Evolutionary conservation across 2,329 filamentous ascomycete genomes (phyloP), one percentile per base, ranked within the genome.

Genomic region (Hypoxylon sp.): DNA sequence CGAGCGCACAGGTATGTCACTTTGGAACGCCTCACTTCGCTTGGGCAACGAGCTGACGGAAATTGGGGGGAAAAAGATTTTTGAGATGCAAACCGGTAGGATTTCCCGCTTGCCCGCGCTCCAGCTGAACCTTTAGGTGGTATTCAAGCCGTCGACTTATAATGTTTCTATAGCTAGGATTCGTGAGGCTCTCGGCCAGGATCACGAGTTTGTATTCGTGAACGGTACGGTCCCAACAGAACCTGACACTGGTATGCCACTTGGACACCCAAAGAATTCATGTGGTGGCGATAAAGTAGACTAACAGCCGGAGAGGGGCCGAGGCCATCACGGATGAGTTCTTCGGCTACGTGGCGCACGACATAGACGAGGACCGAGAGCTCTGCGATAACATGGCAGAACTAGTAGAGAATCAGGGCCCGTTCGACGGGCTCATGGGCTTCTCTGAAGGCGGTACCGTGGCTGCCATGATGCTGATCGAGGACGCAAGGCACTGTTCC

Each of bases 361-460:
- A 59, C 33, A 43, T 62, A 21, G 51, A 51, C 11, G 57, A 70
- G 29, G 63, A 65, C 43, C 48, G 59, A 43, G 60, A 68, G 27
- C 58, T 69, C 18, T 63, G 67, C 43, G 55, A 67, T 26, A 67
- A 54, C 47, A 60, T 70, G 43, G 54, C 69, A 18, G 64, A 66
- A 42, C 31, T 69, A 13, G 62, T 69, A 20, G 48, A 66, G 40
- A 60, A 35, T 29, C 55, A 68, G 29, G 69, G 69, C 6, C 69
- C 69, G 5, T 72, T 72, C 33, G 67, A 72, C 35, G 71, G 63
- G 15, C 38, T 72, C 13, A 72, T 72, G 67, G 70, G 70, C 1
- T 72, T 71, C 56, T 71, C 69, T 7, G 69, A 73, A 40, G 70
- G 70, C 17, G 69, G 68, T 31, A 68, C 65, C 1, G 62, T 73